Evolutionary conservation across 2,329 filamentous ascomycete species (phyloP).

Genomic region (Aspergillus persii): DNA sequence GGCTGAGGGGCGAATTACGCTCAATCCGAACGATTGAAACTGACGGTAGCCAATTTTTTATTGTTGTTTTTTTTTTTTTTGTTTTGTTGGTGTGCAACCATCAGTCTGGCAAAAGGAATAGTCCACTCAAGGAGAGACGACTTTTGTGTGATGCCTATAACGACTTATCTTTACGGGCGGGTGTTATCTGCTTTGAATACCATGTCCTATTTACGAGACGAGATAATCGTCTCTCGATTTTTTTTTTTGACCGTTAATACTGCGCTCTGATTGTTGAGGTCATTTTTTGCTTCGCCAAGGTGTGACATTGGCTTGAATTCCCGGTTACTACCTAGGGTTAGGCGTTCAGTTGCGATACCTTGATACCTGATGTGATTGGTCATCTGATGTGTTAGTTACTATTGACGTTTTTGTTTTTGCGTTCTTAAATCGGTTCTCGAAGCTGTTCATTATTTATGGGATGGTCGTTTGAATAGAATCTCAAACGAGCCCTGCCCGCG

Average conservation of each 20-base stretch:
- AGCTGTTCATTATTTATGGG: background rate
- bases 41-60: background rate
- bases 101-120: background rate
- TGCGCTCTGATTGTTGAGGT: background rate
- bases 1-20: conserved; percentile 22
- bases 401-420: background rate
- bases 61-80: too few relatives aligned
- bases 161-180: conserved; percentile 3
- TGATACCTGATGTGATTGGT: conserved; percentile 3
- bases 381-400: background rate
- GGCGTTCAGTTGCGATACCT: background rate
- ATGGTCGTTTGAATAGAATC: background rate
- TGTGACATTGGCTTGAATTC: background rate
- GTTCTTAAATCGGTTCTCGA: background rate
- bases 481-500: background rate
- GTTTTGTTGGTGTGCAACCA: too few relatives aligned
- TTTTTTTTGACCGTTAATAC: background rate
- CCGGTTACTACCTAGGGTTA: background rate
- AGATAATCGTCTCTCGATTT: background rate
- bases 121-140: background rate
- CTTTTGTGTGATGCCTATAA: conserved; percentile 6
- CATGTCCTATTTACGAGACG: background rate
- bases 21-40: background rate
- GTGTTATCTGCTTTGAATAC: background rate
- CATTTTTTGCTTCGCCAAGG: background rate